Conservation (phyloP, 345 rosid species). For the Anacardium occidentale region DNA sequence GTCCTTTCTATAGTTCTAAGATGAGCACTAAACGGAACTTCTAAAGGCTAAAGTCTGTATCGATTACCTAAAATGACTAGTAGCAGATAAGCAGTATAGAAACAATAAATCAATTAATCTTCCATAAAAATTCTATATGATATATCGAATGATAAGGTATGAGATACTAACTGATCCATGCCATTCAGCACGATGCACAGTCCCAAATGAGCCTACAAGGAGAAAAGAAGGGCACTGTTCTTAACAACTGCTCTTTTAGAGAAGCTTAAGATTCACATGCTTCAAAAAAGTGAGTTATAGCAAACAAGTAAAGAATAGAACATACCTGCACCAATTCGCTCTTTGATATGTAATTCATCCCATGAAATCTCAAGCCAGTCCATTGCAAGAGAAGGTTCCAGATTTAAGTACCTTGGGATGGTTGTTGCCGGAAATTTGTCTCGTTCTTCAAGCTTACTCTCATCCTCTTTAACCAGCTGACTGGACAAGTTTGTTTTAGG, state of each 20-base stretch:
- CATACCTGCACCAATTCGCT: constrained; percentile 94
- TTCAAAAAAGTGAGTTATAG: neutral
- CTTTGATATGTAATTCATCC: constrained; percentile 88
- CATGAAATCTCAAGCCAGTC: constrained; percentile 96
- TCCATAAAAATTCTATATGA: neutral
- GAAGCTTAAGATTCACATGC: neutral
- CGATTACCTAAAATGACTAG: neutral
- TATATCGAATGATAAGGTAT: neutral
- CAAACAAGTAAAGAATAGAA: constrained; percentile 17
- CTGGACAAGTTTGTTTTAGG: constrained; percentile 31
- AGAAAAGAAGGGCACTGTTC: neutral
- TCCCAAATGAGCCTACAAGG: constrained; percentile 85
- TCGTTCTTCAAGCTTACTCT: constrained; percentile 36
- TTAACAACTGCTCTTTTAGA: constrained; percentile 3
- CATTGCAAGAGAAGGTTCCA: constrained; percentile 95
- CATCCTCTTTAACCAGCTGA: constrained; percentile 42
- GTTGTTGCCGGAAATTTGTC: constrained; percentile 39
- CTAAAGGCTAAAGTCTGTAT: neutral
- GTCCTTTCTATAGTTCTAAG: neutral
- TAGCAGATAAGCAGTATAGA: neutral
- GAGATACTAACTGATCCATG: constrained; percentile 81
- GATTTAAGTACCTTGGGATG: constrained; percentile 59
- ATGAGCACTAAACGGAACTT: neutral
- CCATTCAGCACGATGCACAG: constrained; percentile 99
- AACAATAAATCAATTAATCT: neutral